phyloP scores from a whole-genome alignment of 2,329 filamentous ascomycete genomes.

The Fusarium austroafricanum region DNA sequence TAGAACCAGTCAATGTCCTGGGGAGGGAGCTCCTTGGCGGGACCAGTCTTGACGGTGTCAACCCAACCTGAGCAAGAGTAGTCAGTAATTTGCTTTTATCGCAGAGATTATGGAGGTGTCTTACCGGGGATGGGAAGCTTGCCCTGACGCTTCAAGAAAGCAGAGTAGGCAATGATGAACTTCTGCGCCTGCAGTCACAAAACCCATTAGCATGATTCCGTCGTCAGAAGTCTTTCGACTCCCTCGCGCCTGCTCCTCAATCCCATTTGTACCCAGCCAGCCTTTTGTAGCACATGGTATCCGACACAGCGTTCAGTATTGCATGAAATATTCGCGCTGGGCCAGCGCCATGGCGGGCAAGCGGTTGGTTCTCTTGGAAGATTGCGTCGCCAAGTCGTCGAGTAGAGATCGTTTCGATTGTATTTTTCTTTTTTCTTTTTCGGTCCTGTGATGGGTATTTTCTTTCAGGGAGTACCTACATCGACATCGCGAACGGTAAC shows the following conservation, averaged over 20 bases:
- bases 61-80: slow-evolving; percentile 79
- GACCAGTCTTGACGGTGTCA: slow-evolving; percentile 98
- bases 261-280: slow-evolving; percentile 46
- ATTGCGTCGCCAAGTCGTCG: slow-evolving; percentile 48
- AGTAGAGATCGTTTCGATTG: slow-evolving; percentile 26
- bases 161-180: slow-evolving; percentile 87
- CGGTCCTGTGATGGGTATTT: slow-evolving; percentile 1
- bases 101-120: slow-evolving; percentile 48
- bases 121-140: slow-evolving; percentile 91
- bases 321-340: slow-evolving; percentile 32
- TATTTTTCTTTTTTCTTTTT: slow-evolving; percentile 1
- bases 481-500: slow-evolving; percentile 87
- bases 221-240: slow-evolving; percentile 79
- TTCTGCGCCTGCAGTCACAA: slow-evolving; percentile 77
- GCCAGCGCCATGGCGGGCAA: slow-evolving; percentile 38
- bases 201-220: slow-evolving; percentile 77
- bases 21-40: slow-evolving; percentile 96
- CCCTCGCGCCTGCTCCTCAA: slow-evolving; percentile 76
- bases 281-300: slow-evolving; percentile 23
- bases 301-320: slow-evolving; percentile 37
- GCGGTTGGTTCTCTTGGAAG: slow-evolving; percentile 43
- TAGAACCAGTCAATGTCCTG: slow-evolving; percentile 99
- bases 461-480: slow-evolving; percentile 67
- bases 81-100: not conserved
- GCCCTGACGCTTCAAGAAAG: slow-evolving; percentile 93